Conservation (phyloP, 257 asterid species). For the Solanum piurae region DNA sequence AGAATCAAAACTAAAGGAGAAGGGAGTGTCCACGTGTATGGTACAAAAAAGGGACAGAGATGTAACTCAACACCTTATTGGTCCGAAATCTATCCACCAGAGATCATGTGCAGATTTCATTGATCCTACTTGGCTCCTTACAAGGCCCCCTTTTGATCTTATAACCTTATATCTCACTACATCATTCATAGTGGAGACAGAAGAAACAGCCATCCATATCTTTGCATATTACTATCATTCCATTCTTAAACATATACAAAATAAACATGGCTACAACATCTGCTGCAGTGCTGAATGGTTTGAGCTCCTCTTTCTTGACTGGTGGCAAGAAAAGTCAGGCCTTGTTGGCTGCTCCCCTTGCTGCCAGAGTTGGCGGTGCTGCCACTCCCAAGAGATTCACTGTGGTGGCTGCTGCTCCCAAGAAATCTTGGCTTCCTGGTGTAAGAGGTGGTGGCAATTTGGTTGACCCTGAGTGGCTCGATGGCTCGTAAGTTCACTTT, state of each 20-base stretch:
- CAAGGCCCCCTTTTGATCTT: constrained; percentile 16
- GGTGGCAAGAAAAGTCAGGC: constrained; percentile 68
- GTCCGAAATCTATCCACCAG: constrained; percentile 41
- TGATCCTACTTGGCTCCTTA: constrained; percentile 49
- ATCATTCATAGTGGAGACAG: constrained; percentile 7
- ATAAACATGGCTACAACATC: constrained; percentile 75
- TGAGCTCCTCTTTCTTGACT: constrained; percentile 64
- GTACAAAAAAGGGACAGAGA: constrained; percentile 9
- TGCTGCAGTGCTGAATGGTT: constrained; percentile 71
- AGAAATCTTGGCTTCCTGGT: constrained; percentile 92
- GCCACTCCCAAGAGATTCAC: constrained; percentile 39
- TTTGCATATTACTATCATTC: neutral
- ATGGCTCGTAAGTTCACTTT: constrained; percentile 79
- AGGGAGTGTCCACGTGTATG: constrained; percentile 26
- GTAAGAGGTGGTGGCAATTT: constrained; percentile 62
- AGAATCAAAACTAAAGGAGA: constrained; percentile 15
- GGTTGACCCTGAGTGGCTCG: constrained; percentile 92
- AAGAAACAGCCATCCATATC: neutral
- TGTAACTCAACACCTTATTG: constrained; percentile 34
- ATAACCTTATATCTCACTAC: constrained; percentile 1
- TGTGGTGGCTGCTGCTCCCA: constrained; percentile 58
- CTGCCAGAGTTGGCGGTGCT: constrained; percentile 27
- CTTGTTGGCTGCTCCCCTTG: constrained; percentile 29
- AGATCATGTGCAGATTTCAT: constrained; percentile 25
- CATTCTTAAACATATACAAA: neutral